These are phyloP conservation scores for Naematelia encephala DNA, from an alignment of 768 basidiomycete species.

Conservation along the genomic window DNA sequence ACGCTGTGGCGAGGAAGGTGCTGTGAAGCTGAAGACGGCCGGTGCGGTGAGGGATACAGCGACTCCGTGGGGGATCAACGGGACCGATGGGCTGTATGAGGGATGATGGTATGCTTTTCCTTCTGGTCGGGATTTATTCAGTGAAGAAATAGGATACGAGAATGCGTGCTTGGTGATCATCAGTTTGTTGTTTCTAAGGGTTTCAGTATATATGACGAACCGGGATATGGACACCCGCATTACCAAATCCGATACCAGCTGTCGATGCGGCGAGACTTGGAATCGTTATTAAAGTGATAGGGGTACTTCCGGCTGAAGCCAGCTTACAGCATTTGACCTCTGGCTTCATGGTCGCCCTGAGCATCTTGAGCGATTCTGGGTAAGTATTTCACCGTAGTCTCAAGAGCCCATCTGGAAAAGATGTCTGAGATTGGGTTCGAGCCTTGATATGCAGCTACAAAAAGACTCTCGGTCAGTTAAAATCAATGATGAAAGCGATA, in stretches of 20 bases:
- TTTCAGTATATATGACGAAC: constrained; percentile 54
- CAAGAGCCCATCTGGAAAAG: constrained; percentile 86
- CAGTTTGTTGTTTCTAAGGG: neutral
- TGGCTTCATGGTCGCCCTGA: constrained; percentile 71
- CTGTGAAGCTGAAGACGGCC: constrained; percentile 88
- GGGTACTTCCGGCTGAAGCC: constrained; percentile 9
- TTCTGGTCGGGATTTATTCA: constrained; percentile 87
- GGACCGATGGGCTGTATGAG: constrained; percentile 77
- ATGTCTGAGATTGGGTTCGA: constrained; percentile 72
- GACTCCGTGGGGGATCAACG: constrained; percentile 91
- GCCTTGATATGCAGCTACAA: constrained; percentile 41
- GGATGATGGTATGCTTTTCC: constrained; percentile 67
- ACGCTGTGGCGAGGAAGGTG: constrained; percentile 84
- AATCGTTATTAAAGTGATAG: neutral
- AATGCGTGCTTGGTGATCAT: constrained; percentile 34
- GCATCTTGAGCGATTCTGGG: constrained; percentile 77
- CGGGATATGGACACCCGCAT: constrained; percentile 45
- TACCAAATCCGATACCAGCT: constrained; percentile 74
- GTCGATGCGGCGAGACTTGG: constrained; percentile 81
- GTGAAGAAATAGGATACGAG: constrained; percentile 49
- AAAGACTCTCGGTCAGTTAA: constrained; percentile 1
- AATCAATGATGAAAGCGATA: neutral
- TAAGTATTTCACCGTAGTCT: constrained; percentile 80
- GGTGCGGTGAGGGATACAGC: constrained; percentile 52
- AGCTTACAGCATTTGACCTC: constrained; percentile 81